A percentile compares a stretch with the other conserved stretches of the same genome.
These are phyloP conservation scores for Sclerotinia trifoliorum DNA, from an alignment of 2,329 filamentous ascomycete species.

Conservation along the genomic window DNA sequence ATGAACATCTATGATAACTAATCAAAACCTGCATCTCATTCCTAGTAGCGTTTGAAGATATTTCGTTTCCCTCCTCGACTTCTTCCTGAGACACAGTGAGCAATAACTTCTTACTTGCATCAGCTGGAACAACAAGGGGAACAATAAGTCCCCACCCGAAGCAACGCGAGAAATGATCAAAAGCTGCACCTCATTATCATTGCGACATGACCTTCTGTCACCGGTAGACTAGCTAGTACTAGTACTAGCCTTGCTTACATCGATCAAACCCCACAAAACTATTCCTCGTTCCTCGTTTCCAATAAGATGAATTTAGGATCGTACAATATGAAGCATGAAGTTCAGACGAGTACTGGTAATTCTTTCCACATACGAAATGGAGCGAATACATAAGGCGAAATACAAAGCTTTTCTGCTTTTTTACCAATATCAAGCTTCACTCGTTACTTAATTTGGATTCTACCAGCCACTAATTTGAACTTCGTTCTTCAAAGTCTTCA, in stretches of 20 bases:
- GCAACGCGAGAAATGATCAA: background rate
- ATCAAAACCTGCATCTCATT: background rate
- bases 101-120: background rate
- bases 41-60: background rate
- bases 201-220: background rate
- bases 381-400: background rate
- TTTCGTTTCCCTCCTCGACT: no score
- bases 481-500: background rate
- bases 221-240: background rate
- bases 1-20: background rate
- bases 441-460: background rate
- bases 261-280: background rate
- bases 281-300: background rate
- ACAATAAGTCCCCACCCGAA: no score
- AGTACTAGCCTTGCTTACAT: background rate
- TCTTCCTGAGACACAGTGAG: background rate
- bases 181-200: background rate
- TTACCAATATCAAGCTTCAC: no score
- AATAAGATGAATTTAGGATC: background rate
- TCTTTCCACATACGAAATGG: background rate
- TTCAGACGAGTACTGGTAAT: background rate
- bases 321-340: background rate
- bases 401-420: background rate
- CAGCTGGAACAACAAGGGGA: background rate
- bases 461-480: background rate